These are phyloP conservation scores for Mycosphaerella arachidis DNA, from an alignment of 2,329 filamentous ascomycete genomes.

Conservation along the genomic window DNA sequence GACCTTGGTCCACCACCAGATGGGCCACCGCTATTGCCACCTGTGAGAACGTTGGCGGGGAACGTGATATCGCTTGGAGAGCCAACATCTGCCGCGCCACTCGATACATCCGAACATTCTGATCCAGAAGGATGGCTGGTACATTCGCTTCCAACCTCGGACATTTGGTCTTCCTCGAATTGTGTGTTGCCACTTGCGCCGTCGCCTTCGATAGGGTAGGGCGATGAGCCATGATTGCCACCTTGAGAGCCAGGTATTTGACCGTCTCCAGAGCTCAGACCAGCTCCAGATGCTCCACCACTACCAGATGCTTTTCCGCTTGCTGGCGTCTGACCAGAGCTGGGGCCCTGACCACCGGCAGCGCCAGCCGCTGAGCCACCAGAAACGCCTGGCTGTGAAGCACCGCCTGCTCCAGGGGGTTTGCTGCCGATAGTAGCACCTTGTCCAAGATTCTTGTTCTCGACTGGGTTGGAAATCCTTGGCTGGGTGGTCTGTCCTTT, in stretches of 20 bases:
- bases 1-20: not conserved
- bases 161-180: not conserved
- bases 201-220: not conserved
- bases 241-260: not conserved
- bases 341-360: too few species aligned
- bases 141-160: not conserved
- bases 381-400: too few species aligned
- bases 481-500: too few species aligned
- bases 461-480: too few species aligned
- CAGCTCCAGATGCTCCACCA: not conserved
- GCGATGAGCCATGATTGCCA: not conserved
- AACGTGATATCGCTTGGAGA: not conserved
- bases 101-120: not conserved
- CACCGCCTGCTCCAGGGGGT: too few species aligned
- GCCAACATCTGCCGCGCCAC: not conserved
- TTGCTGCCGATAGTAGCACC: too few species aligned
- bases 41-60: not conserved
- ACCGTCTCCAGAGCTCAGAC: not conserved
- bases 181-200: not conserved
- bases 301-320: not conserved
- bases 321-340: too few species aligned
- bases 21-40: not conserved
- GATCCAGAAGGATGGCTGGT: not conserved
- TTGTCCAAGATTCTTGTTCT: too few species aligned
- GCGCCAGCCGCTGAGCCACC: too few species aligned